Evolutionary conservation across 371 early-diverging fungal species (phyloP), one percentile per base, ranked within the genome.

Genomic region (Encephalitozoon intestinalis): DNA sequence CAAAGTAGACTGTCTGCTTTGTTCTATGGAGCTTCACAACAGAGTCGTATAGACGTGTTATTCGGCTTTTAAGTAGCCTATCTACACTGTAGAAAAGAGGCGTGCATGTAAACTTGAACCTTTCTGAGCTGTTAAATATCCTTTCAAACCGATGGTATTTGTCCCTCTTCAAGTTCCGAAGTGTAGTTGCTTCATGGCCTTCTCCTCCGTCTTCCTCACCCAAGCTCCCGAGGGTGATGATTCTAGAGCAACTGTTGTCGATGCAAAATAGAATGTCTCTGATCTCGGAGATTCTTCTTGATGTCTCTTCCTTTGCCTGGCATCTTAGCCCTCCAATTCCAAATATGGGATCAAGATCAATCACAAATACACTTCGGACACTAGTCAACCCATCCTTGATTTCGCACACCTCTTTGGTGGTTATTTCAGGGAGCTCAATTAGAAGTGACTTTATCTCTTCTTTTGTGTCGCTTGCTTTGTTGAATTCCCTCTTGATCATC

Each of bases 321-420:
- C 58, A 58, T 18, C 58, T 31, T 0, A 58, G 28, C 15, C 34
- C 6, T 2, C 37, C 44, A 9, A 70, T 43, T 28, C 58, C 70
- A 58, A 70, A 70, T 18, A 70, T 34, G 0, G 54, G 30, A 8
- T 70, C 70, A 43, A 70, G 58, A 58, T 70, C 58, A 54, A 70
- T n/a, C 30, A 70, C 34, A 41, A 70, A 70, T 28, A 58, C 41
- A 34, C 41, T 50, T 26, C 44, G 34, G 3, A 25, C 58, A 28
- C 28, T 31, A 12, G 15, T 2, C 1, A 43, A 7, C 1, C 28
- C 41, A 28, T 41, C 26, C 28, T 34, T 37, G 12, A 58, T 58
- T 12, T n/a, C 34, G 34, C 12, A 12, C 21, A 34, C 58, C 31
- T 58, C 58, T 12, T 34, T 34, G 21, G 5, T n/a, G n/a, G 58